These are phyloP conservation scores for Entomortierella lignicola DNA, from an alignment of 192 early-diverging fungal genomes.

Conservation along the genomic window DNA sequence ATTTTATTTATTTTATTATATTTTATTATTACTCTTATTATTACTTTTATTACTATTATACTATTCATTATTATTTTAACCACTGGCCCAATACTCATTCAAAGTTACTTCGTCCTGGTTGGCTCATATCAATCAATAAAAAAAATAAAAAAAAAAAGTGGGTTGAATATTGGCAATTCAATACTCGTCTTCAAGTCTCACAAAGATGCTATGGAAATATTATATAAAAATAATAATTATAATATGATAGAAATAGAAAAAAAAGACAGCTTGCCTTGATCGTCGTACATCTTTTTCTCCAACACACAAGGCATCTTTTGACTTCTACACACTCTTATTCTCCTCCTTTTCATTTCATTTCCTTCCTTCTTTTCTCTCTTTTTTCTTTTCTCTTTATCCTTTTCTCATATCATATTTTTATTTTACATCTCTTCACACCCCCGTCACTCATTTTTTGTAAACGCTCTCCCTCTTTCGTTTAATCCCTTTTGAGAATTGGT, in stretches of 20 bases:
- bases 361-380: background rate
- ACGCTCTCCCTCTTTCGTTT: constrained; percentile 9
- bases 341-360: background rate
- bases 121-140: no score
- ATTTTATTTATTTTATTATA: background rate
- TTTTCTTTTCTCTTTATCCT: background rate
- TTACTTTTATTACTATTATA: no score
- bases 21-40: background rate
- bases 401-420: constrained; percentile 18
- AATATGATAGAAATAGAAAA: constrained; percentile 4
- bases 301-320: no score
- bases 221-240: background rate
- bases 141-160: background rate
- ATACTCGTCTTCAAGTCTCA: no score
- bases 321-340: no score
- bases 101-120: background rate
- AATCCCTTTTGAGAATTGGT: constrained; percentile 21
- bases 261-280: background rate
- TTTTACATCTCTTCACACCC: constrained; percentile 6
- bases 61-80: no score
- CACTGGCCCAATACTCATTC: no score
- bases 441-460: background rate
- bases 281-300: no score
- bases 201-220: no score
- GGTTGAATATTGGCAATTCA: no score